Percentiles rank a stretch among this genome's conserved stretches.
phyloP scores from a whole-genome alignment of 202 grass and related monocot genomes.

The Zizania palustris region DNA sequence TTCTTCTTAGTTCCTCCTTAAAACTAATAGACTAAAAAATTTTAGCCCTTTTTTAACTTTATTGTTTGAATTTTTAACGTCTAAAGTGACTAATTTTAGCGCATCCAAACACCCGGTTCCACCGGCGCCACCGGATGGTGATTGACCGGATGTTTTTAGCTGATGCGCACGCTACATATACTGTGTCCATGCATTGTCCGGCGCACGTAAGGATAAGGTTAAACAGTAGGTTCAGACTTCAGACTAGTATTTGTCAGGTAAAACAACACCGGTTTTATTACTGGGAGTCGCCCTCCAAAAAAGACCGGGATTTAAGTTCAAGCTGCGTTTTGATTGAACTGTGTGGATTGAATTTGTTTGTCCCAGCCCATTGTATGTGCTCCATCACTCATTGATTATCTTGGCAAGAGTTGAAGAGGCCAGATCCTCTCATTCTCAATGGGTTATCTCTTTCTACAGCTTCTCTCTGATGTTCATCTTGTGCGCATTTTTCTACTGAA shows the following conservation, averaged over 20 bases:
- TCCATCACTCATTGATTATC: not conserved
- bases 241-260: not conserved
- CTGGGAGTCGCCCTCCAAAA: not conserved
- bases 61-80: too few relatives aligned
- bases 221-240: not conserved
- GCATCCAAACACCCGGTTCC: too few relatives aligned
- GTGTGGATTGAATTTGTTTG: not conserved
- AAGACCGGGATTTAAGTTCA: not conserved
- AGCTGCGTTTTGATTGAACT: not conserved
- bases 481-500: not conserved
- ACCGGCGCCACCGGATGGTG: constrained; percentile 22
- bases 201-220: not conserved
- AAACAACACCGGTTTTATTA: not conserved
- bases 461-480: not conserved
- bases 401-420: too few relatives aligned
- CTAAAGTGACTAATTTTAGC: too few relatives aligned
- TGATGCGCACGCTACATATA: constrained; percentile 41
- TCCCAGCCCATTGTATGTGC: not conserved
- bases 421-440: not conserved
- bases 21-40: too few relatives aligned
- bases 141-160: constrained; percentile 35
- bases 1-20: too few relatives aligned
- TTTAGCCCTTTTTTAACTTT: too few relatives aligned
- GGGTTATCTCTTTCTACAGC: not conserved
- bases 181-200: not conserved